Evolutionary conservation across 106 monocot genomes (phyloP).

Genomic region (Chionographis japonica): DNA sequence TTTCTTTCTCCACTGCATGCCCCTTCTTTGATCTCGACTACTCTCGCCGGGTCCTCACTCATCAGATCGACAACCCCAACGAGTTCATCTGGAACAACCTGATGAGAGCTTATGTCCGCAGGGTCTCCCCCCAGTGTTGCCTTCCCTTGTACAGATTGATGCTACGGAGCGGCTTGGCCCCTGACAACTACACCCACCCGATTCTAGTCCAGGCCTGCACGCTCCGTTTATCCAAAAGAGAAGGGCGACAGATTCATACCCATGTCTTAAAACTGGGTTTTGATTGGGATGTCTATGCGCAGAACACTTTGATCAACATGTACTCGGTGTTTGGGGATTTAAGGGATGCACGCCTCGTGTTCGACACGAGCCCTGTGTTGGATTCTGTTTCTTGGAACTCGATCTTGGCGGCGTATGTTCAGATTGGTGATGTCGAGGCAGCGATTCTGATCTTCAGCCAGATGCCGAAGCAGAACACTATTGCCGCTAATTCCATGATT

Average conservation of each 20-base stretch:
- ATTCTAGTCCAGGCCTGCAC: no score
- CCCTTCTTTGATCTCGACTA: constrained; percentile 36
- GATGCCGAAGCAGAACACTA: constrained; percentile 61
- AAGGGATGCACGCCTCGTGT: constrained; percentile 47
- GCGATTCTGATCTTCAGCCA: constrained; percentile 34
- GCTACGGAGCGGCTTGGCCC: no score
- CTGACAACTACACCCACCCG: no score
- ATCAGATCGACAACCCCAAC: constrained; percentile 44
- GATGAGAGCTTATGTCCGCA: no score
- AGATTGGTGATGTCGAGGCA: constrained; percentile 40
- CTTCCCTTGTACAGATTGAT: constrained; percentile 13
- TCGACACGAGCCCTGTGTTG: constrained; percentile 47
- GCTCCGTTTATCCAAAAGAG: no score
- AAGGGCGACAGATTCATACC: no score
- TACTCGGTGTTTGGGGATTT: constrained; percentile 60
- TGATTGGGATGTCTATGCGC: no score
- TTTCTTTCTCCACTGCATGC: constrained; percentile 43
- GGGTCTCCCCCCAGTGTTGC: constrained; percentile 26
- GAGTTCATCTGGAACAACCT: constrained; percentile 66
- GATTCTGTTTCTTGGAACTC: constrained; percentile 89
- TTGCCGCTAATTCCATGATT: constrained; percentile 80
- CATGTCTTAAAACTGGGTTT: constrained; percentile 13
- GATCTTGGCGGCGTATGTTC: constrained; percentile 62
- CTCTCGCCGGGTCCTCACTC: constrained; percentile 33
- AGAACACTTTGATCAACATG: constrained; percentile 25